Base-by-base conservation (phyloP, 257 asterid genomes). In the Scutellaria baicalensis region DNA sequence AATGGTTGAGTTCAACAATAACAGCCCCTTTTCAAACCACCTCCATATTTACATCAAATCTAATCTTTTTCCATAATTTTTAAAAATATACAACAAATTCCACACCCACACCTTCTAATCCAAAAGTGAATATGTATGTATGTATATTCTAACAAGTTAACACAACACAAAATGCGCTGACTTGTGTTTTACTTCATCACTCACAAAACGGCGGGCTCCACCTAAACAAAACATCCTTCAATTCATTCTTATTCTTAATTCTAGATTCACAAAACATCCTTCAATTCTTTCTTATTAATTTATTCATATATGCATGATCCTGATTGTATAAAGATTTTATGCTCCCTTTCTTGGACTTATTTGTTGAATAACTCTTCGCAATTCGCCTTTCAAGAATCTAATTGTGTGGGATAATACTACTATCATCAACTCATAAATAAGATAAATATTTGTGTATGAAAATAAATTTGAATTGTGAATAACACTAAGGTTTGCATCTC, bases 301-400 rank as follows among this genome's bases (percentile, higher is more conserved):
- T 8, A 20, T 64, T n/a, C 31, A 1, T 51, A 57, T 20, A 50
- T 8, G 8, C 57, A 55, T 9, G 16, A 18, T 68, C 14, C 5
- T 4, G 18, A 45, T 45, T 38, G 18, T 49, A 68, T 71, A 68
- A 68, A 45, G 11, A 57, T 63, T 47, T 70, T 56, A 44, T 69
- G 76, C 72, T 54, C 58, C 11, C 38, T n/a, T 9, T 69, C 70
- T 70, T 70, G 80, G 64, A 64, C n/a, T 18, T 64, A 69, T 63
- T 76, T 63, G 80, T 64, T 76, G 58, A 76, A 76, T 73, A 69
- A 64, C 80, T 70, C 69, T 36, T 64, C 5, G 45, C 31, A 58
- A 69, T 58, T 54, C 16, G 36, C 47, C 20, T 35, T 35, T n/a
- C 27, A 44, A 4, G 6, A 27, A 27, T 27, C 3, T 27, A 27